Evolutionary conservation across 805 yeast species (phyloP).

Genomic region (Candida saitoana): DNA sequence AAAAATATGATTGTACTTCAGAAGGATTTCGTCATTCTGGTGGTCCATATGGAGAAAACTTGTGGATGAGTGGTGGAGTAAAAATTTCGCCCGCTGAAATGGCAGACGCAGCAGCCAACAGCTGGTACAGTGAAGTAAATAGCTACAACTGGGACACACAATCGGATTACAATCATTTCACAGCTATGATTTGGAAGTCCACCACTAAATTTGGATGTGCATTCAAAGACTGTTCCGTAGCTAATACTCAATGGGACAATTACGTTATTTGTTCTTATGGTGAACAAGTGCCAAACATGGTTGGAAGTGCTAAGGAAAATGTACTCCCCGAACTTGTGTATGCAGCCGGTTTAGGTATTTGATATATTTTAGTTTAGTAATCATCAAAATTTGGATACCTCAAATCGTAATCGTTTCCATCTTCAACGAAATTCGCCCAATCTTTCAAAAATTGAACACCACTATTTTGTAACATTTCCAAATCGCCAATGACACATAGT

Average conservation of each 20-base stretch:
- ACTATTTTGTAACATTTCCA: slow-evolving; percentile 56
- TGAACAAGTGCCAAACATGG: neutral
- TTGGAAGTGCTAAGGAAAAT: neutral
- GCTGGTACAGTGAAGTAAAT: slow-evolving; percentile 36
- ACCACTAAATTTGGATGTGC: slow-evolving; percentile 34
- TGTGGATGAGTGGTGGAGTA: slow-evolving; percentile 27
- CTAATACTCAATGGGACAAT: neutral
- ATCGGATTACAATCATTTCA: slow-evolving; percentile 32
- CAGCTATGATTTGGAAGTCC: slow-evolving; percentile 36
- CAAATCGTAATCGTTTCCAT: slow-evolving; percentile 46
- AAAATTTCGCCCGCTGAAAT: slow-evolving; percentile 17
- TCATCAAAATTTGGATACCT: slow-evolving; percentile 52
- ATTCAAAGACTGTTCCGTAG: slow-evolving; percentile 19
- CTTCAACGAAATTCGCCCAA: slow-evolving; percentile 73
- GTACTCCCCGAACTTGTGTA: neutral
- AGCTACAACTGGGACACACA: slow-evolving; percentile 25
- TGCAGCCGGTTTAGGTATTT: neutral
- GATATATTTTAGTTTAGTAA: slow-evolving; percentile 10
- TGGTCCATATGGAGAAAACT: slow-evolving; percentile 37
- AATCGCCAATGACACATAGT: slow-evolving; percentile 80
- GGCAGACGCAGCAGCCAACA: slow-evolving; percentile 25
- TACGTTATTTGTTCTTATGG: neutral
- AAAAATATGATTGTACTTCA: slow-evolving; percentile 28
- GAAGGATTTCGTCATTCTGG: slow-evolving; percentile 29
- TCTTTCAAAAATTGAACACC: slow-evolving; percentile 46